These are phyloP conservation scores for Leptographium galeiforme DNA, from an alignment of 2,329 filamentous ascomycete genomes.

Conservation along the genomic window DNA sequence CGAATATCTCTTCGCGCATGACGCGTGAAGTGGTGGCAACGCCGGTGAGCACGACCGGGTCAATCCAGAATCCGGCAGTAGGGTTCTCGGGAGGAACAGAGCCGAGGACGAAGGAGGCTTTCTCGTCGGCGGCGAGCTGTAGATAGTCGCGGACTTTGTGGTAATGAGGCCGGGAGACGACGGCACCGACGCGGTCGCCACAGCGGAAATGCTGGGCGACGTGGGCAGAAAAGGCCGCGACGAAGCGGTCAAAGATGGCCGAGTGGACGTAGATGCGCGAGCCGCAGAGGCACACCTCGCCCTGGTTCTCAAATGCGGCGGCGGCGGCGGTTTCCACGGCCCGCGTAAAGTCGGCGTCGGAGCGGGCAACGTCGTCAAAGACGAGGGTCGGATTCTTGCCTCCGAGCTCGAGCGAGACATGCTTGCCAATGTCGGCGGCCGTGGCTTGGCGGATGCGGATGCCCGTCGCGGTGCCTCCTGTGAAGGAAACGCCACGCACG, in stretches of 20 bases:
- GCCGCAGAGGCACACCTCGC: conserved; percentile 46
- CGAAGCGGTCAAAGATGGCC: conserved; percentile 42
- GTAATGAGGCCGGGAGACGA: conserved; percentile 52
- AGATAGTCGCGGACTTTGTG: conserved; percentile 55
- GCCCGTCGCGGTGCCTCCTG: conserved; percentile 56
- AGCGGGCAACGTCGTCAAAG: conserved; percentile 49
- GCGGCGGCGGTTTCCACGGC: conserved; percentile 21
- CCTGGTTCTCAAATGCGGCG: conserved; percentile 27
- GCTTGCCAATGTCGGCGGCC: conserved; percentile 46
- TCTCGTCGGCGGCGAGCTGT: conserved; percentile 49
- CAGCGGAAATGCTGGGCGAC: conserved; percentile 43
- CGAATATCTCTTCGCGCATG: conserved; percentile 23
- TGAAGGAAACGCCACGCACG: conserved; percentile 55
- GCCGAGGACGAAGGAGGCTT: conserved; percentile 45
- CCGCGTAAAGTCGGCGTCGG: conserved; percentile 43
- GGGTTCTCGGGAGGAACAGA: conserved; percentile 27
- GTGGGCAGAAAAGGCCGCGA: conserved; percentile 45
- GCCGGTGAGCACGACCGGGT: conserved; percentile 21
- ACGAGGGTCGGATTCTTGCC: conserved; percentile 47
- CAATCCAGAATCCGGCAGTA: conserved; percentile 30
- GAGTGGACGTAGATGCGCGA: conserved; percentile 48
- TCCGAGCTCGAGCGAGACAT: conserved; percentile 48
- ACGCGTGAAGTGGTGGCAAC: conserved; percentile 21
- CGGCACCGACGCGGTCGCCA: conserved; percentile 50
- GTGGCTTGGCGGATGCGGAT: conserved; percentile 60